phyloP scores from a whole-genome alignment of 306 rosid genomes.

The Lablab purpureus region DNA sequence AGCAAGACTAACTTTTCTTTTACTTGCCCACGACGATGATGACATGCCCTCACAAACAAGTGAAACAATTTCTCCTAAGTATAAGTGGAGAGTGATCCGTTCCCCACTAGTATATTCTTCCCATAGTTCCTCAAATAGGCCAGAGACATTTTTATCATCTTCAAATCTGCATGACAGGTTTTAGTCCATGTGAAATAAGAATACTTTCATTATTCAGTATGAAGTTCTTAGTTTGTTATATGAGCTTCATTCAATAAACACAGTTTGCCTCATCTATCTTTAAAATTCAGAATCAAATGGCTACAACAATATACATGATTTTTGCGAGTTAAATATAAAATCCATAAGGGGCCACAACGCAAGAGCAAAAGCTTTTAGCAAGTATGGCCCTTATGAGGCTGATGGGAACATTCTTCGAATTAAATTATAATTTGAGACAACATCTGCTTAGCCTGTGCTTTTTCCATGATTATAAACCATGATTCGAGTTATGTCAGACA shows the following conservation, averaged over 20 bases:
- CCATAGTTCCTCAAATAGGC: conserved; percentile 91
- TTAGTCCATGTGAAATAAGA: conserved; percentile 18
- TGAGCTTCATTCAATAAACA: conserved; percentile 21
- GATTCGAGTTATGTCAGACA: background rate
- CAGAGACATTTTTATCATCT: conserved; percentile 80
- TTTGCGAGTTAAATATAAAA: conserved; percentile 4
- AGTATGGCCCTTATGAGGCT: conserved; percentile 4
- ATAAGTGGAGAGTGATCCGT: conserved; percentile 82
- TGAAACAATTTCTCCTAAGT: conserved; percentile 82
- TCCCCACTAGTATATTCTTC: conserved; percentile 96
- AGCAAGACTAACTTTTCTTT: conserved; percentile 70
- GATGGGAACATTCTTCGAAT: conserved; percentile 4
- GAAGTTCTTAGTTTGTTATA: conserved; percentile 20
- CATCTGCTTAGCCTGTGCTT: background rate
- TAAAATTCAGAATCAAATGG: conserved; percentile 19
- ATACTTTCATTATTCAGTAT: conserved; percentile 17
- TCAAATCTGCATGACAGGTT: conserved; percentile 68
- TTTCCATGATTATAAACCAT: conserved; percentile 15
- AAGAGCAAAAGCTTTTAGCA: conserved; percentile 35
- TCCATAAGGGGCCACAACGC: background rate
- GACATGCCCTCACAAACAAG: conserved; percentile 77
- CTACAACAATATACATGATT: conserved; percentile 16
- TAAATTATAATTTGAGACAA: conserved; percentile 31
- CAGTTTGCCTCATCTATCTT: background rate
- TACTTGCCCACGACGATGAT: conserved; percentile 88